Evolutionary conservation across 2,329 filamentous ascomycete genomes (phyloP).

Genomic region (Amylocarpus encephaloides): DNA sequence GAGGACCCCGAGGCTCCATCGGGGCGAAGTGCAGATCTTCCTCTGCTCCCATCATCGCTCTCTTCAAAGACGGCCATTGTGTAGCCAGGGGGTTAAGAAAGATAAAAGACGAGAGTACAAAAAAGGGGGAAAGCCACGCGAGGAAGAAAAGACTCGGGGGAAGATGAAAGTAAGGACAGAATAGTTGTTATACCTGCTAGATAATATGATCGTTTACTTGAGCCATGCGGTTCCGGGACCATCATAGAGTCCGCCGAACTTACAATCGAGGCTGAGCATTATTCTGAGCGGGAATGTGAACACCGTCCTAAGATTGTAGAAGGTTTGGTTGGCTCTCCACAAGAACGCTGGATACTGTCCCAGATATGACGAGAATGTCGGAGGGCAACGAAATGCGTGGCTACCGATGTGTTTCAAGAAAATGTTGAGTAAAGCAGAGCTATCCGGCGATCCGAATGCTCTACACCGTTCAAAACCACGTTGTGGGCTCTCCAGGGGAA

Average conservation of each 20-base stretch:
- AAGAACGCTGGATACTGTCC: background rate
- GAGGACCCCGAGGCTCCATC: background rate
- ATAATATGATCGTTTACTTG: too few relatives aligned
- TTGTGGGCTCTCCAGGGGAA: too few relatives aligned
- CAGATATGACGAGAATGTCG: background rate
- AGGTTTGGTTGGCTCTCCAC: background rate
- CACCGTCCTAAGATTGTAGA: background rate
- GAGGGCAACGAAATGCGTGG: background rate
- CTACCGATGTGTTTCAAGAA: background rate
- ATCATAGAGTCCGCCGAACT: background rate
- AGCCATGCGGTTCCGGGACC: background rate
- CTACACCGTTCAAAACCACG: too few relatives aligned
- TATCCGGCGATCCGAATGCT: too few relatives aligned
- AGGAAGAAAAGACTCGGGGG: too few relatives aligned
- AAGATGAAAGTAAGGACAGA: too few relatives aligned
- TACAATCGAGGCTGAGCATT: background rate
- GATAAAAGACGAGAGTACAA: too few relatives aligned
- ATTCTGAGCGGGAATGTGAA: background rate
- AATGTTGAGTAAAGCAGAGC: too few relatives aligned
- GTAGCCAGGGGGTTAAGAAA: too few relatives aligned
- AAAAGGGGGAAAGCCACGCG: too few relatives aligned
- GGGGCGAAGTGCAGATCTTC: background rate
- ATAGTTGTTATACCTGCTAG: too few relatives aligned
- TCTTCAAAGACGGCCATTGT: too few relatives aligned
- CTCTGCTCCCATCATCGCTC: background rate